These are phyloP conservation scores for Ophiosphaerella herpotricha DNA, from an alignment of 2,329 filamentous ascomycete genomes.

Conservation along the genomic window DNA sequence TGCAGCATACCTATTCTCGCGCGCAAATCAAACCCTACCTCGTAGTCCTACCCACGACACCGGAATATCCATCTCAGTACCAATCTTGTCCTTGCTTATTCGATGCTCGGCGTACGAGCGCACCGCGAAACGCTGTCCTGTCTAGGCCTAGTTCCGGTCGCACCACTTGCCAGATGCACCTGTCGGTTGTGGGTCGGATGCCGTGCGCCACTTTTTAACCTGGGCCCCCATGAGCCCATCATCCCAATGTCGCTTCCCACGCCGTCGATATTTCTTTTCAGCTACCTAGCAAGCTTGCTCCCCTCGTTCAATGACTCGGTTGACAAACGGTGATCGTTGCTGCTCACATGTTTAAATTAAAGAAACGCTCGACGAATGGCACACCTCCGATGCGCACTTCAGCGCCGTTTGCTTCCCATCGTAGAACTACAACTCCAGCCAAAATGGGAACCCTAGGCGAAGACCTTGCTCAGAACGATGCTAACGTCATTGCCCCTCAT, in stretches of 20 bases:
- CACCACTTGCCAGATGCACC: not conserved
- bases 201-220: conserved; percentile 18
- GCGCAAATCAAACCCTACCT: too few relatives aligned
- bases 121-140: not conserved
- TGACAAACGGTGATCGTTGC: conserved; percentile 4
- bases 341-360: conserved; percentile 36
- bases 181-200: not conserved
- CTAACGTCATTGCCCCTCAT: conserved; percentile 36
- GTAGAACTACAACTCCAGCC: conserved; percentile 27
- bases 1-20: too few relatives aligned
- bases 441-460: conserved; percentile 32
- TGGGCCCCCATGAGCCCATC: conserved; percentile 3
- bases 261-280: conserved; percentile 7
- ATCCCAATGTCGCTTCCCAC: conserved; percentile 3
- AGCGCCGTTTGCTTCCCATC: conserved; percentile 17
- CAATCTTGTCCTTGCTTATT: not conserved
- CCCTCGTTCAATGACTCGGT: conserved; percentile 1
- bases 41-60: too few relatives aligned
- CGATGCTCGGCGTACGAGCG: not conserved
- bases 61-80: too few relatives aligned
- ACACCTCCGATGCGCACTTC: conserved; percentile 31
- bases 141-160: not conserved
- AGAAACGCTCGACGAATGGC: conserved; percentile 38
- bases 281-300: not conserved
- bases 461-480: conserved; percentile 19